phyloP scores from a whole-genome alignment of 2,329 filamentous ascomycete species.

The Hypoxylon sp. region DNA sequence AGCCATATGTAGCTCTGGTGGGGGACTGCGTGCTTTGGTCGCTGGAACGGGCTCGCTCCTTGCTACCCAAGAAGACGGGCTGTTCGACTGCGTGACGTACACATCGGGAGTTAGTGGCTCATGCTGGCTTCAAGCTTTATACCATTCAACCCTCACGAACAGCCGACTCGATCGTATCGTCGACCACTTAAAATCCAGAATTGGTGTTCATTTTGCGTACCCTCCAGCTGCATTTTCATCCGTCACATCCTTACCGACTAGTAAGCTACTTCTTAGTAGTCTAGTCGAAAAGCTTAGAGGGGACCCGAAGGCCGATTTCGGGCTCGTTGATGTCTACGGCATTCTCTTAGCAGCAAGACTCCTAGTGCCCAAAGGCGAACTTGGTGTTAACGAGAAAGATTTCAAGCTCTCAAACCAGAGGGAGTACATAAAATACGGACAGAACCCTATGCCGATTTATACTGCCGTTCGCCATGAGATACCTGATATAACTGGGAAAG shows the following conservation, averaged over 20 bases:
- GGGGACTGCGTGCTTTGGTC: constrained; percentile 88
- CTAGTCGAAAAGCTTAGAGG: constrained; percentile 93
- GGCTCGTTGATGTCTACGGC: constrained; percentile 93
- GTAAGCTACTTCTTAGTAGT: constrained; percentile 88
- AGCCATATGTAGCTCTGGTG: constrained; percentile 93
- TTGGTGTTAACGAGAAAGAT: constrained; percentile 80
- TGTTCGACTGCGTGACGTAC: constrained; percentile 95
- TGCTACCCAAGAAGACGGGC: constrained; percentile 84
- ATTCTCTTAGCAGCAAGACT: constrained; percentile 85
- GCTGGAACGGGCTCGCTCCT: constrained; percentile 90
- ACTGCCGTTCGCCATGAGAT: constrained; percentile 97
- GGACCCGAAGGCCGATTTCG: constrained; percentile 82
- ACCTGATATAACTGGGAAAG: constrained; percentile 68
- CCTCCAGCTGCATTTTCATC: constrained; percentile 85
- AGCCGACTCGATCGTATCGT: constrained; percentile 77
- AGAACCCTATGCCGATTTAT: constrained; percentile 92
- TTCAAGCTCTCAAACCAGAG: constrained; percentile 93
- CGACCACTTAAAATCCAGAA: constrained; percentile 85
- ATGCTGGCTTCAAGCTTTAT: constrained; percentile 93
- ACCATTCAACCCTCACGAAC: constrained; percentile 81
- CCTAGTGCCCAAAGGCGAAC: constrained; percentile 86
- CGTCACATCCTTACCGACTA: constrained; percentile 89
- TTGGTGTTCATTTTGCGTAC: constrained; percentile 91
- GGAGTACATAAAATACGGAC: constrained; percentile 79
- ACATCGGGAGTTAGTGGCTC: constrained; percentile 95